Percentiles rank a stretch among this genome's conserved stretches.
Evolutionary conservation across 73 alveolate genomes (phyloP).

Genomic region (Paramecium sexaurelia): DNA sequence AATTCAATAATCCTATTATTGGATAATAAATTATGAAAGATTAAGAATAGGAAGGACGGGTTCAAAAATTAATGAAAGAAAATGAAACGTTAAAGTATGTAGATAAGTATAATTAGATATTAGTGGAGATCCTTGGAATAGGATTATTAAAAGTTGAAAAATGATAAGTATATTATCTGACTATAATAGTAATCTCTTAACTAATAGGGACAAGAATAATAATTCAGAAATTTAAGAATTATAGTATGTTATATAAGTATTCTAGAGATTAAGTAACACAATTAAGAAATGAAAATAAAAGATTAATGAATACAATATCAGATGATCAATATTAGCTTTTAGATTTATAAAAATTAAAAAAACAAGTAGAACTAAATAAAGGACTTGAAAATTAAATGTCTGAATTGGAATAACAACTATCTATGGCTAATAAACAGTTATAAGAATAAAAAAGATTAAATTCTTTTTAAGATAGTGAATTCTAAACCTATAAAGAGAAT

Average conservation of each 20-base stretch:
- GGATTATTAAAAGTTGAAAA: neutral
- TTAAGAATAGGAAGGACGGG: neutral
- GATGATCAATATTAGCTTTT: slow-evolving; percentile 8
- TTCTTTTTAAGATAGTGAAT: neutral
- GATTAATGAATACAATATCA: neutral
- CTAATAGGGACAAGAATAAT: neutral
- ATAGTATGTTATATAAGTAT: neutral
- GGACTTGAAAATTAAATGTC: slow-evolving; percentile 5
- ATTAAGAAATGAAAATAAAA: neutral
- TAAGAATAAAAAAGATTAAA: neutral
- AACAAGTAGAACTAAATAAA: neutral
- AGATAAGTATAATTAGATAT: neutral
- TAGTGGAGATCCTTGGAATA: neutral
- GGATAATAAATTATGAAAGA: neutral
- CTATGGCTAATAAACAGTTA: neutral
- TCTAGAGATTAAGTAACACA: neutral
- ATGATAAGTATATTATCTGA: neutral
- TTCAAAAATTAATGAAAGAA: neutral
- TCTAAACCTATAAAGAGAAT: neutral
- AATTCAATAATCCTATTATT: neutral
- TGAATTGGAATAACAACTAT: neutral
- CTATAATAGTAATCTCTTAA: neutral
- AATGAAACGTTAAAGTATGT: neutral
- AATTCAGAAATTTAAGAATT: neutral
- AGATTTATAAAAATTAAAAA: neutral